Base-by-base conservation (phyloP, 2,329 filamentous ascomycete species). In the Phyllosticta capitalensis region DNA sequence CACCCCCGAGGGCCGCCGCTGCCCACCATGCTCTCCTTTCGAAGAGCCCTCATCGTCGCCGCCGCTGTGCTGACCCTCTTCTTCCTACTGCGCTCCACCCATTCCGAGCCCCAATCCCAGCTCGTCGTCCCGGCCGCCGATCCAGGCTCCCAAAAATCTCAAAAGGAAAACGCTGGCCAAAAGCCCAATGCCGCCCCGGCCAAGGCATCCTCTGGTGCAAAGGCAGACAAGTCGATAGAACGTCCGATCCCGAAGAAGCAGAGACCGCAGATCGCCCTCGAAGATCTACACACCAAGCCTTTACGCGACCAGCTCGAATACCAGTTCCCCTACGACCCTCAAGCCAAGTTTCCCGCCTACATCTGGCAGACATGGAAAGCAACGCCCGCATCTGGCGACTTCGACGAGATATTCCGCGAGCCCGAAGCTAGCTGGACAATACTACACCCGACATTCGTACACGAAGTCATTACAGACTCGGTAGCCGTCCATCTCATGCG, bases 351-450 rank as follows among this genome's bases (percentile, higher is more conserved):
- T 73, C 94, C 94, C 2, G 92, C 91, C 60, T 97, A 96, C 78
- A 95, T 99, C 70, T 99, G 94, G 94, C 94, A 99, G 79, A 99
- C 94, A 14, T 99, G 94, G 94, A 96, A 95, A 74, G 87, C 84
- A 68, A 89, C 85, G 0, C 92, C 92, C 0, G 82, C 86, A 1
- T 88, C 90, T 21, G 80, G 83, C 55, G 81, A 89, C 63, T 99
- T 99, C 70, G 75, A 75, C 10, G 83, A 87, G 63, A 76, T 79
- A 20, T 92, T 96, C 70, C 86, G 92, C 63, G 84, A 88, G 53
- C 82, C 90, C 61, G 94, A 97, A 76, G 89, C 90, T 14, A 91
- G 88, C 63, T 99, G 94, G 94, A 87, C 89, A 9, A 81, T 89
- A 65, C 77, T 87, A 67, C 91, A 99, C 72, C 92, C 92, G 0